Evolutionary conservation across 2,329 filamentous ascomycete species (phyloP).

Genomic region (Trichoderma citrinoviride): DNA sequence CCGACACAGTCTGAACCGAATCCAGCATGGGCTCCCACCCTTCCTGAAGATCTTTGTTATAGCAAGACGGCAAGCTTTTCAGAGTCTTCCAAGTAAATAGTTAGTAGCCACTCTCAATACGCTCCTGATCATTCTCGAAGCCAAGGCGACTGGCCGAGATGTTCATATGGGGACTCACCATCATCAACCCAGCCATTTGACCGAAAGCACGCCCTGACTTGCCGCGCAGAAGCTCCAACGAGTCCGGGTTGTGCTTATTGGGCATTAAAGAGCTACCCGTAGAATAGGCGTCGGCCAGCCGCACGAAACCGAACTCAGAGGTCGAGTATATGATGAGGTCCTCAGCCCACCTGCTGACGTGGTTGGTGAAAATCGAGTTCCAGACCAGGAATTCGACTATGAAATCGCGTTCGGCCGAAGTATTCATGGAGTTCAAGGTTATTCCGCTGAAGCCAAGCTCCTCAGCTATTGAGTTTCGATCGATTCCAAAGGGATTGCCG

Average conservation of each 20-base stretch:
- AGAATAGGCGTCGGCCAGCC: constrained; percentile 74
- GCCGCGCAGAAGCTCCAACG: constrained; percentile 67
- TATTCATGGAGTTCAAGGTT: constrained; percentile 73
- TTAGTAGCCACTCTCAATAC: too few relatives aligned
- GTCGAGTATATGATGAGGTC: constrained; percentile 78
- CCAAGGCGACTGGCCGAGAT: too few relatives aligned
- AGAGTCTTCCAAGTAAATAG: too few relatives aligned
- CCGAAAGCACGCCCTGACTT: constrained; percentile 76
- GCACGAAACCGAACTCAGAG: constrained; percentile 72
- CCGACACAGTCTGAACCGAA: constrained; percentile 74
- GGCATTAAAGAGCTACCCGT: neutral
- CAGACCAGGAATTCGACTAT: constrained; percentile 79
- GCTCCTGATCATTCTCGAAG: too few relatives aligned
- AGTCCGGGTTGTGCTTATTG: constrained; percentile 63
- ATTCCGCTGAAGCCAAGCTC: constrained; percentile 78
- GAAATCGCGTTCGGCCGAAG: constrained; percentile 77
- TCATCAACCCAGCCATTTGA: constrained; percentile 74
- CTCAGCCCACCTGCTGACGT: constrained; percentile 76
- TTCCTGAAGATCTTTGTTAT: constrained; percentile 93
- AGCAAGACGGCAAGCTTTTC: constrained; percentile 70
- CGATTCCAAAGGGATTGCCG: constrained; percentile 79
- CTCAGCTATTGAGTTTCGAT: constrained; percentile 71
- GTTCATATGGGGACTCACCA: constrained; percentile 46
- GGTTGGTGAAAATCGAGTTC: constrained; percentile 73
- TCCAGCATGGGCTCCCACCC: constrained; percentile 83